Evolutionary conservation across 106 monocot genomes (phyloP).

Genomic region (Allium cepa): DNA sequence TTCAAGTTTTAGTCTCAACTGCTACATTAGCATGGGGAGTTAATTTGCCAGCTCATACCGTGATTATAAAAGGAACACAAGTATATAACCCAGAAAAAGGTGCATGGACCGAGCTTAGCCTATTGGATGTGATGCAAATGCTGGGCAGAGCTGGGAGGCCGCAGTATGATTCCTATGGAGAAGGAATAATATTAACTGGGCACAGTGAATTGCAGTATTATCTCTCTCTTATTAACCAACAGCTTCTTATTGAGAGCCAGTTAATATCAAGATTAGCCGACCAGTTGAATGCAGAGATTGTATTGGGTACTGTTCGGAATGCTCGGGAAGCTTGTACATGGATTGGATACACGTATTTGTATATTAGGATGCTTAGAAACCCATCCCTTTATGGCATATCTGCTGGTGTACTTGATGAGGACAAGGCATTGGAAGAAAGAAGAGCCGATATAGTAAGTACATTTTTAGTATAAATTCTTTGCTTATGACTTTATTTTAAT

Average conservation of each 20-base stretch:
- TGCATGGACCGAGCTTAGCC: slow-evolving; percentile 91
- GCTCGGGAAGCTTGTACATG: slow-evolving; percentile 91
- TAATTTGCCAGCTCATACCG: slow-evolving; percentile 95
- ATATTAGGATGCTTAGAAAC: slow-evolving; percentile 84
- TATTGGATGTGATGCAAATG: slow-evolving; percentile 99
- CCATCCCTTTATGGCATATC: slow-evolving; percentile 88
- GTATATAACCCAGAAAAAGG: slow-evolving; percentile 96
- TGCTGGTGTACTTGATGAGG: slow-evolving; percentile 65
- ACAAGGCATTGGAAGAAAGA: slow-evolving; percentile 82
- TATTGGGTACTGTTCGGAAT: slow-evolving; percentile 96
- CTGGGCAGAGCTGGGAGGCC: slow-evolving; percentile 98
- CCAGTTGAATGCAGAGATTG: slow-evolving; percentile 98
- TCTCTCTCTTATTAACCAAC: slow-evolving; percentile 99
- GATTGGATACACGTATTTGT: slow-evolving; percentile 93
- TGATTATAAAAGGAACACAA: slow-evolving; percentile 97
- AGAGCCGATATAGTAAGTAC: slow-evolving; percentile 83
- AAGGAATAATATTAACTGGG: slow-evolving; percentile 89
- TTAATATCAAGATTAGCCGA: slow-evolving; percentile 94
- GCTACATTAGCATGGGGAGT: slow-evolving; percentile 99
- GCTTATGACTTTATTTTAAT: too few species aligned
- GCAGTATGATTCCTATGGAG: slow-evolving; percentile 93
- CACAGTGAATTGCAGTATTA: slow-evolving; percentile 92
- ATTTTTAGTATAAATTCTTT: too few species aligned
- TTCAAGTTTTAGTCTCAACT: slow-evolving; percentile 93
- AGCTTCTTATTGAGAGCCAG: slow-evolving; percentile 97